Percentiles rank a stretch among this genome's conserved stretches.
Conservation (phyloP, 352 stramenopile genomes). For the Pythium pyrilobum region DNA sequence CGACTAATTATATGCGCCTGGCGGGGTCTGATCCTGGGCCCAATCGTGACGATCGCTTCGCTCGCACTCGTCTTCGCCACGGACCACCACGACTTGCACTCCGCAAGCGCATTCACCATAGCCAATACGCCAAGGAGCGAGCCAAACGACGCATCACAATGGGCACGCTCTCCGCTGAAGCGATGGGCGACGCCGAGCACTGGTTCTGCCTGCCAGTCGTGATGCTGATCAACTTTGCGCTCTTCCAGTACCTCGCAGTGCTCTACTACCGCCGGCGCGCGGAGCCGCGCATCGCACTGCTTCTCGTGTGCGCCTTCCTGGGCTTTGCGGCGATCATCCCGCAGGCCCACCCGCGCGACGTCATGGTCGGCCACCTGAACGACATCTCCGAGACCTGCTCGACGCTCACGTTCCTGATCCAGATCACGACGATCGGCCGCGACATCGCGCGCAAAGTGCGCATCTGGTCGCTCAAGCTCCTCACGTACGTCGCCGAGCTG, state of each 20-base stretch:
- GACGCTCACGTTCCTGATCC: slow-evolving; percentile 9
- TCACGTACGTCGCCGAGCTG: slow-evolving; percentile 17
- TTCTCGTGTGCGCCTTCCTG: slow-evolving; percentile 6
- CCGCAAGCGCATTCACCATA: too few relatives aligned
- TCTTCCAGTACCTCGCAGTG: slow-evolving; percentile 13
- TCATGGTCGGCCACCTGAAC: slow-evolving; percentile 4
- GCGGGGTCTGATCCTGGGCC: too few relatives aligned
- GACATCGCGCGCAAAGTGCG: slow-evolving; percentile 21
- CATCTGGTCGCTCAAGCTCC: slow-evolving; percentile 17
- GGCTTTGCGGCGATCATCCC: slow-evolving; percentile 12
- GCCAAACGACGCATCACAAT: background rate
- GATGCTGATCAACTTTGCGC: slow-evolving; percentile 16
- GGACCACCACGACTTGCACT: too few relatives aligned
- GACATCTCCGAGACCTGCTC: slow-evolving; percentile 6
- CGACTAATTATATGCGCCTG: too few relatives aligned
- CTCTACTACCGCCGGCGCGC: slow-evolving; percentile 5
- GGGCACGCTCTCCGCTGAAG: background rate
- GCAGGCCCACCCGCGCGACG: background rate
- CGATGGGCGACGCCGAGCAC: background rate
- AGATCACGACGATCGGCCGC: slow-evolving; percentile 23
- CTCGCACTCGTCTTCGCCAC: too few relatives aligned
- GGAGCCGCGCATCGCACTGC: background rate
- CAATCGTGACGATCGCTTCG: too few relatives aligned
- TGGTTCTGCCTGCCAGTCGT: slow-evolving; percentile 1
- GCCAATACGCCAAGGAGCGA: too few relatives aligned